Evolutionary conservation across 768 basidiomycete genomes (phyloP), one percentile per base, ranked within the genome.

Genomic region (Boletus vinaceobasis): DNA sequence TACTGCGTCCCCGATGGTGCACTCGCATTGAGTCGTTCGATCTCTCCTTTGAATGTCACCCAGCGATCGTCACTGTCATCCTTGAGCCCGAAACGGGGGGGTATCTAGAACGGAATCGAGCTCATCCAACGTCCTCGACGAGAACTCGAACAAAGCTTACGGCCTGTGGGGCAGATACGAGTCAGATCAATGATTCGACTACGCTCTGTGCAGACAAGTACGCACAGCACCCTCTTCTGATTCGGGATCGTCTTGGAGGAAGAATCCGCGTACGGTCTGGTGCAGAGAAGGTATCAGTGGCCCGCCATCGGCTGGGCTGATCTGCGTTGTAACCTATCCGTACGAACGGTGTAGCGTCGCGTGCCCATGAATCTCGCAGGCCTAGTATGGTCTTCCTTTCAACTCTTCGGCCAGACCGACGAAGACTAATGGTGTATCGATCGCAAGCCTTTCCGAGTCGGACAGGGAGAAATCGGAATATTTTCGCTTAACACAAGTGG

Each of bases 11-110:
- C 72, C 0, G 61, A 47, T 2, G 68, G 66, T 1, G 80, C 76
- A 3, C 60, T 57, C 1, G 62, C 56, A 53, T 87, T 85, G 50
- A 89, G 64, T 15, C 65, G 58, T 3, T 66, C 52, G 10, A 90
- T 68, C 19, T 73, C 65, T 0, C 43, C 32, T 44, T 66, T 66
- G 60, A 87, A 76, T 6, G 58, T 75, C 7, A 50, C 51, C 86
- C 87, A 89, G 43, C 82, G 73, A 31, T 77, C 68, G 1, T 72
- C 53, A 0, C 79, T 75, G 4, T 74, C 67, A 48, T 88, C 84
- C 13, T 80, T 57, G 15, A 88, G 75, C 15, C 85, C 87, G 49
- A 88, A 86, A 15, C 78, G 72, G 5, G 77, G 67, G 0, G 79
- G 84, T 21, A 85, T 65, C 85, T 87, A 65, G 15, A 45, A 33